These are phyloP conservation scores for Fusarium robinianum DNA, from an alignment of 2,329 filamentous ascomycete genomes.

Conservation along the genomic window DNA sequence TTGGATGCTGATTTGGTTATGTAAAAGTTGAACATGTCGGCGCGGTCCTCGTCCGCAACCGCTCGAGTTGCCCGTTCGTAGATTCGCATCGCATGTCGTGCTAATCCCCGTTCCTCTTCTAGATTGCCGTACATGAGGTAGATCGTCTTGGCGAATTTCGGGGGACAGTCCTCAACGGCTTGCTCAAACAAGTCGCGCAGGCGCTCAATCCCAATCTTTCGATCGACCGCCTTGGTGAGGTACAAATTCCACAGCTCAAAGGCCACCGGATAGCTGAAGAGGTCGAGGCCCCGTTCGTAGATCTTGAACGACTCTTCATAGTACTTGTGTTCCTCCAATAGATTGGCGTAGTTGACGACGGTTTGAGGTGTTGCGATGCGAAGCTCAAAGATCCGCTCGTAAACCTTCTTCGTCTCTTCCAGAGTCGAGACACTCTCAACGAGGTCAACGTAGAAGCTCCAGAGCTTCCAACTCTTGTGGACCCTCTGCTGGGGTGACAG, in stretches of 20 bases:
- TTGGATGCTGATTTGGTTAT: constrained; percentile 98
- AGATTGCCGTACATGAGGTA: constrained; percentile 99
- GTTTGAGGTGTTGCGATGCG: constrained; percentile 98
- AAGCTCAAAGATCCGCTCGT: constrained; percentile 97
- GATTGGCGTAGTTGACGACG: constrained; percentile 96
- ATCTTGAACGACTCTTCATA: constrained; percentile 98
- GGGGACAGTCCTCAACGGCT: constrained; percentile 90
- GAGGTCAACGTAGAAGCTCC: constrained; percentile 98
- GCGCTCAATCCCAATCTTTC: constrained; percentile 93
- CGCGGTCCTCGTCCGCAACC: constrained; percentile 90
- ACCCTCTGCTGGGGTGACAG: constrained; percentile 93
- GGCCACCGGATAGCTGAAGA: constrained; percentile 98
- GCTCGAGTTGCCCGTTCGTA: constrained; percentile 96
- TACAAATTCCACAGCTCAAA: constrained; percentile 99
- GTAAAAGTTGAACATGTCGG: constrained; percentile 99
- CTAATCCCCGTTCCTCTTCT: constrained; percentile 92
- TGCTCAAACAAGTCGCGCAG: constrained; percentile 96
- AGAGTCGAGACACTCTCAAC: constrained; percentile 92
- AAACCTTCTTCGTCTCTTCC: constrained; percentile 91
- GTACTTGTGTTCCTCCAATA: constrained; percentile 92
- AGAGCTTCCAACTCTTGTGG: constrained; percentile 99
- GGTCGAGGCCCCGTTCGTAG: constrained; percentile 91
- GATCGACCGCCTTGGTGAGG: constrained; percentile 93
- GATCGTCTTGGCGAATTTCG: constrained; percentile 92
- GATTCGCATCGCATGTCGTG: constrained; percentile 96